Percentiles rank a stretch among this genome's conserved stretches.
phyloP scores from a whole-genome alignment of 169 alveolate species.

The Plasmodium yoelii region DNA sequence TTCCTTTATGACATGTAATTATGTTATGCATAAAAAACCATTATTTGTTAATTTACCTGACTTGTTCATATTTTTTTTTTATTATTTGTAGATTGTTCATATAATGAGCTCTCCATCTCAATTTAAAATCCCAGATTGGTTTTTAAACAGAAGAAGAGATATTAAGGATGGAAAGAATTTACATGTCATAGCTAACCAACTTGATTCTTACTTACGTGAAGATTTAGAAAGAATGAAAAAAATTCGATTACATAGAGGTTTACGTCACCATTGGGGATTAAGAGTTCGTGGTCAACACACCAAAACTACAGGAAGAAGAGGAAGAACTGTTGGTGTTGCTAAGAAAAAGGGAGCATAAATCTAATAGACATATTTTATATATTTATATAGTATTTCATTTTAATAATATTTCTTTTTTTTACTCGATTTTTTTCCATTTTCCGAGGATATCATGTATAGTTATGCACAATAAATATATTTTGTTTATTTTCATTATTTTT shows the following conservation, averaged over 20 bases:
- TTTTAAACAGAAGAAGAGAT: constrained; percentile 98
- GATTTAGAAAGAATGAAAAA: constrained; percentile 99
- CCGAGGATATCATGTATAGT: no score
- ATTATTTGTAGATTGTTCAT: constrained; percentile 85
- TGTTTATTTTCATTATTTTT: constrained; percentile 1
- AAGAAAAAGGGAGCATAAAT: constrained; percentile 92
- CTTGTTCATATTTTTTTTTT: constrained; percentile 10
- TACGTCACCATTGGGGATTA: constrained; percentile 98
- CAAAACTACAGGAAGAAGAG: constrained; percentile 99
- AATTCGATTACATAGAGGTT: constrained; percentile 98
- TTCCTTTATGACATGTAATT: not conserved
- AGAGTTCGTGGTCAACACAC: constrained; percentile 99
- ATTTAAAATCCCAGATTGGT: constrained; percentile 98
- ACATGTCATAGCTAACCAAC: constrained; percentile 95
- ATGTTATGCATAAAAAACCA: not conserved
- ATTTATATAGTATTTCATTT: constrained; percentile 21
- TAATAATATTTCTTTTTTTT: constrained; percentile 2
- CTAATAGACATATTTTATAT: constrained; percentile 14
- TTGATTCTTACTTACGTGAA: constrained; percentile 98
- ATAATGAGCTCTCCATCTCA: constrained; percentile 94
- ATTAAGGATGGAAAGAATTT: constrained; percentile 95
- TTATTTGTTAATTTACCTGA: not conserved
- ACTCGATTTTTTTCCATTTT: constrained; percentile 3
- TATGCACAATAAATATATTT: not conserved
- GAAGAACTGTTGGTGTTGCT: constrained; percentile 98